Evolutionary conservation across 345 rosid species (phyloP).

Genomic region (Cardamine resedifolia): DNA sequence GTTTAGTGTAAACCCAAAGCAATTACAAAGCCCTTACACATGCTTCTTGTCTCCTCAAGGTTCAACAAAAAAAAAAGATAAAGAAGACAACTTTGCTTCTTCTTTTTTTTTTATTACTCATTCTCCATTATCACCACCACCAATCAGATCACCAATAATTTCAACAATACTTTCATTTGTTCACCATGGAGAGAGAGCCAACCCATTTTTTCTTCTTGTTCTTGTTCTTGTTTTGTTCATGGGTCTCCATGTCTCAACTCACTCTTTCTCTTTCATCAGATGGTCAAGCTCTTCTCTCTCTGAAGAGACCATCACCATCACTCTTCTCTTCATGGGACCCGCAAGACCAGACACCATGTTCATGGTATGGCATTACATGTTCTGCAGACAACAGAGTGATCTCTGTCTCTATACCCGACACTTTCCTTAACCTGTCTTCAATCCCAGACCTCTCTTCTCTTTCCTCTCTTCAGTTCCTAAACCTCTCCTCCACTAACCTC

Average conservation of each 20-base stretch:
- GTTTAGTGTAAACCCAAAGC: constrained; percentile 56
- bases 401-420: constrained; percentile 75
- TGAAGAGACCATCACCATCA: constrained; percentile 46
- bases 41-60: constrained; percentile 55
- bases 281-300: constrained; percentile 71
- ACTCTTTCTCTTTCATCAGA: constrained; percentile 63
- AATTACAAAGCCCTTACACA: constrained; percentile 45
- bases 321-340: constrained; percentile 82
- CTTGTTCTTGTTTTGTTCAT: constrained; percentile 37
- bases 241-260: constrained; percentile 40
- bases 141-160: constrained; percentile 15
- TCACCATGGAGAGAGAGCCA: constrained; percentile 44
- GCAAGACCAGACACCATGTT: constrained; percentile 71
- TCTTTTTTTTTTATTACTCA: constrained; percentile 29
- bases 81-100: constrained; percentile 16
- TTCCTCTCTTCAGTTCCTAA: constrained; percentile 79
- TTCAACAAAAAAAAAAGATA: constrained; percentile 26
- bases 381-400: constrained; percentile 81
- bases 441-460: constrained; percentile 78
- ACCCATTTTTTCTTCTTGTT: constrained; percentile 39
- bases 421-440: constrained; percentile 82
- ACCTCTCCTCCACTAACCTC: constrained; percentile 83
- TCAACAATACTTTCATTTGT: background rate
- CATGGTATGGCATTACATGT: constrained; percentile 88
- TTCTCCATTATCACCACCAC: constrained; percentile 3